phyloP scores from a whole-genome alignment of 345 rosid species.

The Brassica juncea region DNA sequence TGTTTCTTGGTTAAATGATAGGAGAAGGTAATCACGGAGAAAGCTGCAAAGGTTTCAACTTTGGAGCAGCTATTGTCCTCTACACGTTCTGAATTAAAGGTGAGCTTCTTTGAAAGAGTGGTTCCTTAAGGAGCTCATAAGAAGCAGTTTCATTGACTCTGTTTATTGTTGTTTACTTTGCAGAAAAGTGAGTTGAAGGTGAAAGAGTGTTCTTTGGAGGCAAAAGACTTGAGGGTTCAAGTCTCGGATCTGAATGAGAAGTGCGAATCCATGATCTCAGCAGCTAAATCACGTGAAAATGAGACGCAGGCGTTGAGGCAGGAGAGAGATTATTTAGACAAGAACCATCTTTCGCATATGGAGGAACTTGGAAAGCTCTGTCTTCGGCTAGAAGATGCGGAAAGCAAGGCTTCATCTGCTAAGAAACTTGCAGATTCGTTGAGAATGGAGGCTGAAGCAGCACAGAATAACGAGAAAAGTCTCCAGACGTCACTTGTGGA shows the following conservation, averaged over 20 bases:
- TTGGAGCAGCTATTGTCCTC: constrained; percentile 40
- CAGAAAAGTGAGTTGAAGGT: constrained; percentile 46
- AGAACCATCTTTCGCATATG: constrained; percentile 37
- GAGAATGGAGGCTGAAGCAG: constrained; percentile 37
- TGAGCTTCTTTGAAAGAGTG: constrained; percentile 13
- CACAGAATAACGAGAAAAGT: constrained; percentile 28
- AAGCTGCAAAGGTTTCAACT: constrained; percentile 39
- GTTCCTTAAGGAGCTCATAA: neutral
- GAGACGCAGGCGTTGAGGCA: constrained; percentile 32
- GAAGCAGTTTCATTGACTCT: neutral
- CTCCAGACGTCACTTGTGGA: constrained; percentile 40
- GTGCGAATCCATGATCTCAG: constrained; percentile 19
- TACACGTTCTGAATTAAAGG: constrained; percentile 44
- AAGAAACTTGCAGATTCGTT: constrained; percentile 35
- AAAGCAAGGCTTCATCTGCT: constrained; percentile 33
- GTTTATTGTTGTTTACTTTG: constrained; percentile 1
- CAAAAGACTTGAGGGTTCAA: constrained; percentile 38
- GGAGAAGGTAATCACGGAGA: constrained; percentile 44
- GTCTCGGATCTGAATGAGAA: constrained; percentile 39
- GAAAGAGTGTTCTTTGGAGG: constrained; percentile 36
- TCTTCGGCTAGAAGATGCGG: constrained; percentile 29
- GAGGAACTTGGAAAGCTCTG: constrained; percentile 38
- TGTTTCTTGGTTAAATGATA: constrained; percentile 32
- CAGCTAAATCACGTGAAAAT: constrained; percentile 37
- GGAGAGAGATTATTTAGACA: constrained; percentile 41